Evolutionary conservation across 73 alveolate species (phyloP).

Genomic region (Paramecium biaurelia): DNA sequence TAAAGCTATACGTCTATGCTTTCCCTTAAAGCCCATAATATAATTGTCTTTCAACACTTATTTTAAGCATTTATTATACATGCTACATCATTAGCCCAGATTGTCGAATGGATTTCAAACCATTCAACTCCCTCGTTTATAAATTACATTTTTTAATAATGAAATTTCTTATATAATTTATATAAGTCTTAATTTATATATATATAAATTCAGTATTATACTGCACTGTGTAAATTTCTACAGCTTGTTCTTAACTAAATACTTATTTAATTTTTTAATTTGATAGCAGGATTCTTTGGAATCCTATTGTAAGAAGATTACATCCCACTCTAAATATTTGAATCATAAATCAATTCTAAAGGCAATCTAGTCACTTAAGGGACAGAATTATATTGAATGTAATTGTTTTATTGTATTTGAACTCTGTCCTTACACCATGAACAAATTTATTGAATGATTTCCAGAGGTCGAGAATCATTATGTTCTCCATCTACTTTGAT

Average conservation of each 20-base stretch:
- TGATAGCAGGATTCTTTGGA: not conserved
- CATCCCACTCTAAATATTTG: not conserved
- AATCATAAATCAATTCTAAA: slow-evolving; percentile 17
- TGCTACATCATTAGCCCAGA: slow-evolving; percentile 15
- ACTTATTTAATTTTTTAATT: not conserved
- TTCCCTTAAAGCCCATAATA: not conserved
- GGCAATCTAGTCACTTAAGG: slow-evolving; percentile 1
- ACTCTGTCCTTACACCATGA: not conserved
- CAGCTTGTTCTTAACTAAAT: slow-evolving; percentile 16
- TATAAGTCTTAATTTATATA: not conserved
- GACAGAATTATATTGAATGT: not conserved
- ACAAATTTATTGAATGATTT: not conserved
- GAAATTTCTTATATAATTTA: not conserved
- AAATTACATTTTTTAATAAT: not conserved
- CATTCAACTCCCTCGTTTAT: not conserved
- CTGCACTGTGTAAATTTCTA: not conserved
- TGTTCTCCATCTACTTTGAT: slow-evolving; percentile 42
- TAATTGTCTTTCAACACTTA: not conserved
- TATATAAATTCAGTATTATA: not conserved
- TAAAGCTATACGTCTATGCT: not conserved
- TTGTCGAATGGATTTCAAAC: not conserved
- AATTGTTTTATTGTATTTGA: not conserved
- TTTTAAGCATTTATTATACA: not conserved
- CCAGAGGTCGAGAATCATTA: not conserved
- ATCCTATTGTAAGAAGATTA: not conserved